Evolutionary conservation across 257 asterid species (phyloP), one percentile per base, ranked within the genome.

Genomic region (Rauvolfia tetraphylla): DNA sequence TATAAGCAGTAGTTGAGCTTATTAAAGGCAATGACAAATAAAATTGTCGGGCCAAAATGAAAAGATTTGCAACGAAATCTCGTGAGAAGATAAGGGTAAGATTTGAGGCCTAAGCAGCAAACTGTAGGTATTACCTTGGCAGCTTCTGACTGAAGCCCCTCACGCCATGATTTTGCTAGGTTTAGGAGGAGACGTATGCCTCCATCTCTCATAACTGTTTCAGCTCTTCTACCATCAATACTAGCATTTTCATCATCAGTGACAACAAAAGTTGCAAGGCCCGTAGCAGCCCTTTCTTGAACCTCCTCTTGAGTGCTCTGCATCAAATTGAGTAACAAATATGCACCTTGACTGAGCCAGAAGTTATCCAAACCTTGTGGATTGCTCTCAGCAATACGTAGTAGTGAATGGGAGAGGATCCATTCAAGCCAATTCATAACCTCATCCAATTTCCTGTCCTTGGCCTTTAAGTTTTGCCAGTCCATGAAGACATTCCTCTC

Each of bases 211-310:
- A 92, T 75, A 80, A 89, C 90, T 73, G 92, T 87, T 82, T 89
- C 96, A 36, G 96, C 98, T 86, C 96, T 88, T 84, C 86, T 85
- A 78, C 89, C 85, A 71, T 92, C 92, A 48, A 92, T 88, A 82
- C 83, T 85, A 70, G 92, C 90, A 87, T 86, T 92, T 87, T 88
- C 98, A 76, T 92, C 98, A 63, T 90, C 96, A 39, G 84, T 89
- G 81, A 90, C 93, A 7, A 88, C 96, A 83, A 90, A 90, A 71
- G 87, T 87, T 54, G 96, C 96, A 76, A 92, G 88, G 73, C 92
- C 97, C 3, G 92, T 88, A 48, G 93, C 96, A 70, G 97, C 93
- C 85, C 96, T 89, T 83, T 92, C 97, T 83, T 90, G 95, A 81
- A 92, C 92, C 83, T 92, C 97, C 86, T 88, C 96, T 73, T 86